Base-by-base conservation (phyloP, 306 rosid genomes). In the Astragalus membranaceus region DNA sequence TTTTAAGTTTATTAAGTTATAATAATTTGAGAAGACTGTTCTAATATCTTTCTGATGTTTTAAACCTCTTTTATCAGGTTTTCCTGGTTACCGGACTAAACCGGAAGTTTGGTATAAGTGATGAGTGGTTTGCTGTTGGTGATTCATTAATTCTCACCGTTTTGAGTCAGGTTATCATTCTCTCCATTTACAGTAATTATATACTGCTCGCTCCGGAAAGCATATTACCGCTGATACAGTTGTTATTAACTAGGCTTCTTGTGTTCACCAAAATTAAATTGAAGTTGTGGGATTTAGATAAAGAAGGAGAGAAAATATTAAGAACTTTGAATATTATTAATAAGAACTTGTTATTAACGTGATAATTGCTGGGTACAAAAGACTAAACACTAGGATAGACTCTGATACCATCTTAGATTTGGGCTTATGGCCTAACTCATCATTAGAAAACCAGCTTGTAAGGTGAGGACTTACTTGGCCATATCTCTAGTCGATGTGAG, bases 51-150 rank as follows among this genome's bases (percentile, higher is more conserved):
- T 35, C 4, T 48, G 16, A 52, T 41, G 48, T 64, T 61, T 32
- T 58, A 54, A 35, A 15, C 12, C 35, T 71, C 61, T 50, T 42
- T 65, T 51, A 46, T 64, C 80, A 91, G 99, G 87, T 94, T 80
- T 43, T 94, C 47, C 96, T 94, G 64, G 87, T 94, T 48, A 88
- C 96, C n/a, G 97, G 97, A 74, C 78, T 94, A 73, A 94, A 94
- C 79, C 82, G 86, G 67, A 69, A 77, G 73, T 77, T 91, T 50
- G 97, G 96, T 78, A 89, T 94, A 56, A 91, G 92, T 56, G 91
- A 94, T 75, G 95, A 91, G 83, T 94, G 99, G 99, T 94, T 94
- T 80, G 89, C 97, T 26, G 64, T 91, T n/a, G 99, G 99, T 46
- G 99, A 94, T 84, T 94, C 99, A 48, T 73, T 94, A 74, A 89